Evolutionary conservation across 2,329 filamentous ascomycete species (phyloP).

Genomic region (Verruconis gallopava): DNA sequence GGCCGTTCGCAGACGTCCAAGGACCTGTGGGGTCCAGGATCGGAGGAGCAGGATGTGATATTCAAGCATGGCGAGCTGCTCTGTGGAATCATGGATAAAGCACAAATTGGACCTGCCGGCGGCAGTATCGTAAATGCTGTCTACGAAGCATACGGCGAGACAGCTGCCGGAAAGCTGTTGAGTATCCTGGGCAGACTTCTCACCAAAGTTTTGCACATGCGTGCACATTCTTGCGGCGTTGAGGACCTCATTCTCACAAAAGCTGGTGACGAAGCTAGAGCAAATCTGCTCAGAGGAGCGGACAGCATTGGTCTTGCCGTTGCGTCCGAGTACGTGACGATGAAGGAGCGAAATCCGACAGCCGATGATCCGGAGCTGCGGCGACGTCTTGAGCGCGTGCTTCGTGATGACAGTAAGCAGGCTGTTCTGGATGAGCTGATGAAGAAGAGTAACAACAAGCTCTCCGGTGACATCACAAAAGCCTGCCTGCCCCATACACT

Average conservation of each 20-base stretch:
- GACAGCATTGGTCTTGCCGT: slow-evolving; percentile 61
- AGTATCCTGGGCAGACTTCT: slow-evolving; percentile 81
- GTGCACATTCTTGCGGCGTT: slow-evolving; percentile 93
- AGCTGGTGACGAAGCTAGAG: slow-evolving; percentile 60
- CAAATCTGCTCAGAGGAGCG: slow-evolving; percentile 54
- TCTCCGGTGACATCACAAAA: slow-evolving; percentile 68
- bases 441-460: slow-evolving; percentile 53
- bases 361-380: slow-evolving; percentile 58
- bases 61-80: slow-evolving; percentile 81
- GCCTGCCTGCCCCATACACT: slow-evolving; percentile 71
- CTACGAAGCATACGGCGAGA: slow-evolving; percentile 86
- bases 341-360: slow-evolving; percentile 51
- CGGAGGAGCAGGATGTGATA: slow-evolving; percentile 68
- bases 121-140: slow-evolving; percentile 85
- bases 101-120: slow-evolving; percentile 76
- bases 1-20: slow-evolving; percentile 66
- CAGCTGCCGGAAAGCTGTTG: slow-evolving; percentile 71
- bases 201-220: slow-evolving; percentile 82
- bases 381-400: slow-evolving; percentile 71
- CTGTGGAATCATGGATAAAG: slow-evolving; percentile 87
- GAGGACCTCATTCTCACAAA: slow-evolving; percentile 82
- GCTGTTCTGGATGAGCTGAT: slow-evolving; percentile 79
- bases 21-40: slow-evolving; percentile 64
- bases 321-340: slow-evolving; percentile 76
- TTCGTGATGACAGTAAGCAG: slow-evolving; percentile 85